phyloP scores from a whole-genome alignment of 1,284 basidiomycete genomes.

The Moesziomyces sp. region DNA sequence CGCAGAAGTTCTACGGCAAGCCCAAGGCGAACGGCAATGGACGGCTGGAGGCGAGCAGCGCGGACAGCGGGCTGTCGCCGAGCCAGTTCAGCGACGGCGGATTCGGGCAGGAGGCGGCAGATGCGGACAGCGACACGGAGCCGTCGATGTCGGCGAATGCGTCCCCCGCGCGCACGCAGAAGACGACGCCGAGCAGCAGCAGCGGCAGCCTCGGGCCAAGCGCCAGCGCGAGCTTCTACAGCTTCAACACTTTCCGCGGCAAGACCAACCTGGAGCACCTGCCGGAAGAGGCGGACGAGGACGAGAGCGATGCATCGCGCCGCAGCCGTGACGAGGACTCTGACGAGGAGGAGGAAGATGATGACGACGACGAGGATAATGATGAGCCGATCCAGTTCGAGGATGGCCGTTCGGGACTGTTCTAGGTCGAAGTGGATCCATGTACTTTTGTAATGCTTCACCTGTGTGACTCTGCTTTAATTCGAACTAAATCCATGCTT shows the following conservation, averaged over 20 bases:
- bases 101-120: slow-evolving; percentile 26
- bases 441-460: too few relatives aligned
- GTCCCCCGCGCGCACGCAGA: slow-evolving; percentile 25
- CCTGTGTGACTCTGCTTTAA: too few relatives aligned
- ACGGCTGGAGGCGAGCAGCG: background rate
- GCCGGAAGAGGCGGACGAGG: slow-evolving; percentile 40
- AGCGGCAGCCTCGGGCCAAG: slow-evolving; percentile 3
- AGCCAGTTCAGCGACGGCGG: slow-evolving; percentile 29
- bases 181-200: slow-evolving; percentile 3
- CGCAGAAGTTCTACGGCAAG: slow-evolving; percentile 8
- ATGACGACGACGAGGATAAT: slow-evolving; percentile 22
- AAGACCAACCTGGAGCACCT: slow-evolving; percentile 38
- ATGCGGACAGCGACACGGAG: slow-evolving; percentile 45
- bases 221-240: slow-evolving; percentile 35
- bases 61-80: slow-evolving; percentile 17
- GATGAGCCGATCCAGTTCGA: slow-evolving; percentile 48
- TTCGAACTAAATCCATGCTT: too few relatives aligned
- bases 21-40: background rate
- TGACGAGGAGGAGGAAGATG: slow-evolving; percentile 8
- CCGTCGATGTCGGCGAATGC: slow-evolving; percentile 21
- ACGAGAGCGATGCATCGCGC: slow-evolving; percentile 14
- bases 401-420: slow-evolving; percentile 10
- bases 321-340: slow-evolving; percentile 3
- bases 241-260: slow-evolving; percentile 42
- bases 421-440: slow-evolving; percentile 2